A percentile compares a stretch with the other conserved stretches of the same genome.
phyloP scores from a whole-genome alignment of 805 yeast genomes.

The Teunomyces atbi region DNA sequence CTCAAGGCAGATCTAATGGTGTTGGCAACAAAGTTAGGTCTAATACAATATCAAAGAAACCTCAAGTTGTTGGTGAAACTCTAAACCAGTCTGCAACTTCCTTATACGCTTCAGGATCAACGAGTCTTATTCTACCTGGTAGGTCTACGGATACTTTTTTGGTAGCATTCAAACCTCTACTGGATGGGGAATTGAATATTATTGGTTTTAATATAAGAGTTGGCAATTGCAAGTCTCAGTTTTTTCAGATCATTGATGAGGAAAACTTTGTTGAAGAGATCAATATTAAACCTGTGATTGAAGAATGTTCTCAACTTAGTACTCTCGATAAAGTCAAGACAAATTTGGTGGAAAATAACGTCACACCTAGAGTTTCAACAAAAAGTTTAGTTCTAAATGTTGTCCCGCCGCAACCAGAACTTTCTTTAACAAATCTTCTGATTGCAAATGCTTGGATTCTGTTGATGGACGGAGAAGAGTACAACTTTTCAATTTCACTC shows the following conservation, averaged over 20 bases:
- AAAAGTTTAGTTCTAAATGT: constrained; percentile 28
- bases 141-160: constrained; percentile 34
- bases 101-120: not conserved
- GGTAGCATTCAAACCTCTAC: constrained; percentile 48
- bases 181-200: constrained; percentile 48
- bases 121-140: constrained; percentile 23
- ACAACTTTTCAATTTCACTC: constrained; percentile 48
- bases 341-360: constrained; percentile 24
- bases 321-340: constrained; percentile 16
- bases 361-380: constrained; percentile 16
- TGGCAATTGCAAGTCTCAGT: constrained; percentile 47
- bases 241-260: constrained; percentile 40
- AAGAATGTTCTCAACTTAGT: not conserved
- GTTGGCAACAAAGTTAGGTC: constrained; percentile 3
- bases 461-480: constrained; percentile 76
- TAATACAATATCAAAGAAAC: not conserved
- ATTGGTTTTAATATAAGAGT: constrained; percentile 51
- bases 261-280: constrained; percentile 17
- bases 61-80: not conserved
- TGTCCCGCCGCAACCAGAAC: constrained; percentile 56
- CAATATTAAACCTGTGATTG: constrained; percentile 7
- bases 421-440: constrained; percentile 51
- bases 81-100: not conserved
- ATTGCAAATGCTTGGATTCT: constrained; percentile 66
- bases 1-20: not conserved